These are phyloP conservation scores for Trichophyton equinum DNA, from an alignment of 2,329 filamentous ascomycete species.

Conservation along the genomic window DNA sequence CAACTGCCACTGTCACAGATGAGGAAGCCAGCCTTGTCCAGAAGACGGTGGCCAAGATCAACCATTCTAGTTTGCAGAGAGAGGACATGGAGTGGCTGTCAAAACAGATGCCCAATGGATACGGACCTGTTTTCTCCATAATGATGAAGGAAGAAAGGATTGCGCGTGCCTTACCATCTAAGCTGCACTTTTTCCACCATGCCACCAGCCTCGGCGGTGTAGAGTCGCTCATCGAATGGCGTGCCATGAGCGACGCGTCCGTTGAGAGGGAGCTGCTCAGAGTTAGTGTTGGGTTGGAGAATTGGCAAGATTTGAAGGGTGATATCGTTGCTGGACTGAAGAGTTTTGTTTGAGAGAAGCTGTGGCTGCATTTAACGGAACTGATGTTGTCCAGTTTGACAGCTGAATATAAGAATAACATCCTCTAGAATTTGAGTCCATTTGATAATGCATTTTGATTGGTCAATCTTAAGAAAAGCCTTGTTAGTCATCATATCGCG, in stretches of 20 bases:
- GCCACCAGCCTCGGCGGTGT: slow-evolving; percentile 89
- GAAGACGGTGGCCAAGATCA: slow-evolving; percentile 47
- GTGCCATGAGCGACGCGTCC: slow-evolving; percentile 66
- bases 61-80: slow-evolving; percentile 69
- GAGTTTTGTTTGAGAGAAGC: slow-evolving; percentile 32
- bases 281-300: slow-evolving; percentile 78
- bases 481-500: too few species aligned
- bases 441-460: too few species aligned
- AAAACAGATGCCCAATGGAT: slow-evolving; percentile 84
- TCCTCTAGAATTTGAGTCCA: too few species aligned
- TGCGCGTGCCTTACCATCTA: slow-evolving; percentile 62
- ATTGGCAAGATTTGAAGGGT: slow-evolving; percentile 65
- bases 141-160: slow-evolving; percentile 47
- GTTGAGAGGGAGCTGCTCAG: slow-evolving; percentile 64
- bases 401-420: background rate
- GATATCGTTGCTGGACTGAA: slow-evolving; percentile 60
- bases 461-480: too few species aligned
- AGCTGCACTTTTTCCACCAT: slow-evolving; percentile 76
- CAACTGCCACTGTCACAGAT: slow-evolving; percentile 21
- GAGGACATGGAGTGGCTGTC: slow-evolving; percentile 58
- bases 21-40: slow-evolving; percentile 37
- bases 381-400: background rate
- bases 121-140: slow-evolving; percentile 76
- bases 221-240: slow-evolving; percentile 94
- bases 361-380: background rate